phyloP scores from a whole-genome alignment of 331 rosid genomes.

The Erythrophleum ivorense region DNA sequence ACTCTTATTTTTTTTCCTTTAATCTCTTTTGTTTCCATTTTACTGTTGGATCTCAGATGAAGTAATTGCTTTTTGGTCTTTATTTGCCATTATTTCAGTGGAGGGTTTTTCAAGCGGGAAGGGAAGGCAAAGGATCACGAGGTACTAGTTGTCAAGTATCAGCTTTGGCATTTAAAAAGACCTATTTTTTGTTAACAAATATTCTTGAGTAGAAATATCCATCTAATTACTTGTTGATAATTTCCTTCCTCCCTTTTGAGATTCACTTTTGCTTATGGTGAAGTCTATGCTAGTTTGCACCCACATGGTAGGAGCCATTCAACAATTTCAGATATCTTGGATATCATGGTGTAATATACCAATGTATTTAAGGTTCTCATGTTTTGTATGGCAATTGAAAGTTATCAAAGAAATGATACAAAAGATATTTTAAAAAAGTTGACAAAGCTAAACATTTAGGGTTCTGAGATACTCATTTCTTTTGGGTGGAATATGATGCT shows the following conservation, averaged over 20 bases:
- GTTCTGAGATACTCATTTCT: not conserved
- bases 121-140: conserved; percentile 92
- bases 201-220: conserved; percentile 27
- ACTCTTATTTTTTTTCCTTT: not conserved
- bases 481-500: not conserved
- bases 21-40: conserved; percentile 18
- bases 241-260: conserved; percentile 20
- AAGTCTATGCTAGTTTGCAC: not conserved
- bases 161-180: conserved; percentile 35
- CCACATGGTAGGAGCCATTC: not conserved
- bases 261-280: conserved; percentile 17
- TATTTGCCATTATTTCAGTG: conserved; percentile 57
- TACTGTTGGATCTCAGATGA: conserved; percentile 10
- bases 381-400: not conserved
- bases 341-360: not conserved
- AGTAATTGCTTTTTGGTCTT: conserved; percentile 26
- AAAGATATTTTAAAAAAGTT: not conserved
- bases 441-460: not conserved
- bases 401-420: not conserved
- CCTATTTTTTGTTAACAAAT: conserved; percentile 22
- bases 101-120: conserved; percentile 97
- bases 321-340: not conserved
- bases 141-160: conserved; percentile 50
- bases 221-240: conserved; percentile 17
- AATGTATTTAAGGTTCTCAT: not conserved